A percentile compares a stretch with the other conserved stretches of the same genome.
These are phyloP conservation scores for Apiospora marii DNA, from an alignment of 2,329 filamentous ascomycete genomes.

Conservation along the genomic window DNA sequence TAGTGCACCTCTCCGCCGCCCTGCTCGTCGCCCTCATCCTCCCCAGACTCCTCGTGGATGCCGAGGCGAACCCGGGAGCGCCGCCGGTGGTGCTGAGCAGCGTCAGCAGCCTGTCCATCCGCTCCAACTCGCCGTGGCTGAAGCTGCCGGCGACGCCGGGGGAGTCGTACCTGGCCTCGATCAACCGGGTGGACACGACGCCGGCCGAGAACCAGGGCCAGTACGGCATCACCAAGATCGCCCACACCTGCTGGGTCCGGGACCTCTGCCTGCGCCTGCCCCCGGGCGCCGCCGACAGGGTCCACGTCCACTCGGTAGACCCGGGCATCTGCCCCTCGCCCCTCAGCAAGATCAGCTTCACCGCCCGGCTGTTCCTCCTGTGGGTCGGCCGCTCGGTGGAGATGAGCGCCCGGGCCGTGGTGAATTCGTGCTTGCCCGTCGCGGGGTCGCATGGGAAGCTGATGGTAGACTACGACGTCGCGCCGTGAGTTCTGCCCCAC, in stretches of 20 bases:
- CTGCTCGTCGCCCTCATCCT: background rate
- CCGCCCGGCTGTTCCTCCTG: background rate
- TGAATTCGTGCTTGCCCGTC: background rate
- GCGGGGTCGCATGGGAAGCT: background rate
- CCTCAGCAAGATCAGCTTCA: background rate
- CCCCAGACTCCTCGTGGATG: background rate
- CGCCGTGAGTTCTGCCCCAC: background rate
- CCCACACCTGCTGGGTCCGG: background rate
- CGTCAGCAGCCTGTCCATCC: constrained; percentile 11
- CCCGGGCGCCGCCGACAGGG: background rate
- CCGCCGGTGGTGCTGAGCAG: background rate
- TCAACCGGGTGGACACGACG: background rate
- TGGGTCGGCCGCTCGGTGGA: background rate
- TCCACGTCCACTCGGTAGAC: background rate
- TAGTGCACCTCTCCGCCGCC: background rate
- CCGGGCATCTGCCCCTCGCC: background rate
- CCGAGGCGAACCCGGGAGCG: background rate
- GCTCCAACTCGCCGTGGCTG: background rate
- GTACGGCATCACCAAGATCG: constrained; percentile 4
- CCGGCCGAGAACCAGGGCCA: background rate
- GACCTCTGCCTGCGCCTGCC: background rate
- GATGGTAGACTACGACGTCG: background rate
- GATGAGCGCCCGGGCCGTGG: background rate
- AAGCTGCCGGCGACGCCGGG: background rate
- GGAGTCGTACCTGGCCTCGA: background rate